These are phyloP conservation scores for Boechera stricta DNA, from an alignment of 345 rosid species.

Conservation along the genomic window DNA sequence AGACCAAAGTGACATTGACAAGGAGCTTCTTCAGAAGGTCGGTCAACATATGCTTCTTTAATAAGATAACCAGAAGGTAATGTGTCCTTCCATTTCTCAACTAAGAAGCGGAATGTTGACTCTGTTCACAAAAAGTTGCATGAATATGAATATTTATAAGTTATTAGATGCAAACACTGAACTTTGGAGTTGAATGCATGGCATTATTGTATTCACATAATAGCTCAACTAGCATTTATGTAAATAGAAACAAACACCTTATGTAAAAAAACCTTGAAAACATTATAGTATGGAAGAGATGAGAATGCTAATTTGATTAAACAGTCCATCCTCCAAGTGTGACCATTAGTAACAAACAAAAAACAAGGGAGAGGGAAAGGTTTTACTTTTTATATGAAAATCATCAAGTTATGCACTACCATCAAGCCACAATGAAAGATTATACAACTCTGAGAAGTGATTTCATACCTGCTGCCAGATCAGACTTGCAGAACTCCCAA, in stretches of 20 bases:
- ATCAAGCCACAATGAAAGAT: conserved; percentile 30
- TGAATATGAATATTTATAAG: not conserved
- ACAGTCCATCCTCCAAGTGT: conserved; percentile 9
- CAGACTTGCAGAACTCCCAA: conserved; percentile 93
- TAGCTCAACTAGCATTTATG: conserved; percentile 21
- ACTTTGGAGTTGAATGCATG: not conserved
- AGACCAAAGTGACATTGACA: conserved; percentile 78
- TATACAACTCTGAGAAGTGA: conserved; percentile 32
- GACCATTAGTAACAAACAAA: conserved; percentile 15
- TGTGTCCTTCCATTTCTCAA: conserved; percentile 83
- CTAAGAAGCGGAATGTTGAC: conserved; percentile 73
- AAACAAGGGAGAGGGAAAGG: conserved; percentile 9
- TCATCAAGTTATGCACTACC: conserved; percentile 21
- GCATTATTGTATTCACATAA: conserved; percentile 10
- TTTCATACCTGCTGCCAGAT: conserved; percentile 76
- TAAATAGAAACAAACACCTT: conserved; percentile 20
- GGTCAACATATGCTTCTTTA: conserved; percentile 82
- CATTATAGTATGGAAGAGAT: conserved; percentile 8
- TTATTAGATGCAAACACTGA: conserved; percentile 8
- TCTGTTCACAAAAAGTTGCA: conserved; percentile 57
- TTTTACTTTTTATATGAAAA: conserved; percentile 3
- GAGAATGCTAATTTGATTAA: conserved; percentile 14
- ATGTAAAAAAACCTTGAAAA: conserved; percentile 5
- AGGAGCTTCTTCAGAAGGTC: conserved; percentile 92
- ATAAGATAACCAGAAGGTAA: conserved; percentile 76